A percentile compares a stretch with the other conserved stretches of the same genome.
phyloP scores from a whole-genome alignment of 116 monocot species.

The Iris pallida region DNA sequence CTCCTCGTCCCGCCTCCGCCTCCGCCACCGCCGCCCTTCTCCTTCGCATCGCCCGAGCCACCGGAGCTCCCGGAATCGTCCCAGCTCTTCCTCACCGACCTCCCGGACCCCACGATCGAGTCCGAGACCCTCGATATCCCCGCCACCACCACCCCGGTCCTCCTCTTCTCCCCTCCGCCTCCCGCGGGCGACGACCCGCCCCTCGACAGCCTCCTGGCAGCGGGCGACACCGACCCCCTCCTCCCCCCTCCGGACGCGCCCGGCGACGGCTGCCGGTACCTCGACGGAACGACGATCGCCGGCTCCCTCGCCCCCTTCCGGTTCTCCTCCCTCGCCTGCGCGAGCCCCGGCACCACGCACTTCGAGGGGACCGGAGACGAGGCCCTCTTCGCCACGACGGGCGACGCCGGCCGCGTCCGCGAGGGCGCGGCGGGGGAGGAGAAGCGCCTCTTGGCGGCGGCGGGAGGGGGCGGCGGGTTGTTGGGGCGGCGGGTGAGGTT shows the following conservation, averaged over 20 bases:
- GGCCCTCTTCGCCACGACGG: constrained; percentile 25
- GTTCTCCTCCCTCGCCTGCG: constrained; percentile 83
- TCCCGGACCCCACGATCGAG: constrained; percentile 26
- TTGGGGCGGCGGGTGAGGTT: not conserved
- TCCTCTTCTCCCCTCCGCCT: constrained; percentile 62
- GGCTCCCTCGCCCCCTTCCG: constrained; percentile 58
- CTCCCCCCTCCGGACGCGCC: constrained; percentile 29
- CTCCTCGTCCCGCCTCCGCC: constrained; percentile 33
- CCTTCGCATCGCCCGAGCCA: constrained; percentile 32
- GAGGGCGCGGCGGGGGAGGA: constrained; percentile 42
- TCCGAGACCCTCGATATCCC: constrained; percentile 64
- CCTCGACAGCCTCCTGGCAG: constrained; percentile 54
- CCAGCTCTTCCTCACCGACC: constrained; percentile 69
- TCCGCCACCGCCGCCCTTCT: constrained; percentile 37
- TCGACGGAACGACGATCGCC: constrained; percentile 81
- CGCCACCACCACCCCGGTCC: constrained; percentile 39
- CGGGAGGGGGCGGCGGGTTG: too few species aligned
- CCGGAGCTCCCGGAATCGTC: constrained; percentile 27
- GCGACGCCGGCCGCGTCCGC: constrained; percentile 10
- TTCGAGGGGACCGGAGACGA: constrained; percentile 84
- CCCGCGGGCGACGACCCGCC: constrained; percentile 41
- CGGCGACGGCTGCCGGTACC: constrained; percentile 88
- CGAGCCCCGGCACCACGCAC: constrained; percentile 78
- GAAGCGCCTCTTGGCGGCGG: constrained; percentile 39
- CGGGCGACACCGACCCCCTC: constrained; percentile 55